Evolutionary conservation across 257 asterid species (phyloP), one percentile per base, ranked within the genome.

Genomic region (Osmanthus fragrans): DNA sequence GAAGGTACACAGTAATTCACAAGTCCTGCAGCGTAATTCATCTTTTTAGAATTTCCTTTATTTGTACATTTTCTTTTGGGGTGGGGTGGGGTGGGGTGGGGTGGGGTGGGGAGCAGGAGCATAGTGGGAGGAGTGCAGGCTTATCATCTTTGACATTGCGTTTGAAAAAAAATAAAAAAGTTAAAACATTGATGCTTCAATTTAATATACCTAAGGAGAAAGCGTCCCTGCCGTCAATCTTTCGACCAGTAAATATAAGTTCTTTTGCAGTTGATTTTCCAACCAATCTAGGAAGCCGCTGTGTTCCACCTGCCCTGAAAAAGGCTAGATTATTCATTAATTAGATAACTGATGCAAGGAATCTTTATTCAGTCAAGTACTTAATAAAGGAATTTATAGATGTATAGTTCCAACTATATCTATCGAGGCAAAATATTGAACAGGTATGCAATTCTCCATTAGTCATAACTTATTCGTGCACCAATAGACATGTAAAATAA

Each of bases 301-400:
- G 97, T n/a, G 99, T 90, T 58, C 97, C 97, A 75, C 99, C 97
- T 30, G 99, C 97, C 84, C 96, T 94, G 89, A n/a, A 83, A 82
- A 83, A 71, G 72, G 82, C 70, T 68, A 74, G 76, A 25, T 25
- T 64, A 68, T 64, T 76, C 65, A 64, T 73, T 77, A 63, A 70
- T 71, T 64, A 82, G 82, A 79, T 7, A 76, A 65, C 75, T 34
- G 25, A 39, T 64, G 69, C 36, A 77, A 72, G 54, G 76, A 11
- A 67, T 49, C 60, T 77, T 70, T 49, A 36, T 34, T 23, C 19
- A 70, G 39, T 45, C 56, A 23, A 74, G 27, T 47, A 34, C 74
- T 76, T 18, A 30, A 56, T 73, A 75, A 71, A 77, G 72, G 72
- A 49, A 49, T 65, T 51, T 37, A 33, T 34, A 81, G 76, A 81